Evolutionary conservation across 352 stramenopile genomes (phyloP), one percentile per base, ranked within the genome.

Genomic region (Phytopythium cucurbitacearum): DNA sequence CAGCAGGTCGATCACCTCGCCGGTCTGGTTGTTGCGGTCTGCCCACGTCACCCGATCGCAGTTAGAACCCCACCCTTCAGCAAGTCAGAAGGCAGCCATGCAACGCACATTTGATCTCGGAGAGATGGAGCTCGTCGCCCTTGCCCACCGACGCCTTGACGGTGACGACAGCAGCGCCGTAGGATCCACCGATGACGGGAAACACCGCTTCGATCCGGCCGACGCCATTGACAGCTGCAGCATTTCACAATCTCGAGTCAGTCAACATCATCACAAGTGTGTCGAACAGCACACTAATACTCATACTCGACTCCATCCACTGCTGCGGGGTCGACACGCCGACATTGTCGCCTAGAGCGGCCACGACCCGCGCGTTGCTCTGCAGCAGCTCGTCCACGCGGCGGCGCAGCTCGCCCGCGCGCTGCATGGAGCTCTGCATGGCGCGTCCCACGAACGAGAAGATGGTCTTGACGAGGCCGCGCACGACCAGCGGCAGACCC

Each of bases 221-320:
- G n/a, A 67, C 56, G 15, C 78, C 78, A 58, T 91, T 88, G 53
- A 88, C 71, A 67, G 62, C 80, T 91, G 42, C 34, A n/a, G 32
- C n/a, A 53, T 5, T 37, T 45, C 16, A 55, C 12, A 57, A 44
- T 32, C 13, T 39, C 38, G 13, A 40, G 43, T 39, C 13, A n/a
- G 41, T 7, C 11, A 47, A 55, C 3, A 40, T 48, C 15, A 64
- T 45, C 16, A 41, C 15, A 11, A 2, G 3, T 1, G n/a, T 21
- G 34, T 12, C 28, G 36, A 38, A 40, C 10, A 21, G 10, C 40
- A 33, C 36, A 47, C 3, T 16, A 21, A 1, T 28, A 3, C 7
- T 80, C 77, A 15, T 69, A 91, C 80, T 85, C 40, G 76, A 85
- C 51, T 91, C 80, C 45, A 81, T 79, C 80, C 80, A 91, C 56